Base-by-base conservation (phyloP, 202 grass and related monocot genomes). In the Digitaria exilis region DNA sequence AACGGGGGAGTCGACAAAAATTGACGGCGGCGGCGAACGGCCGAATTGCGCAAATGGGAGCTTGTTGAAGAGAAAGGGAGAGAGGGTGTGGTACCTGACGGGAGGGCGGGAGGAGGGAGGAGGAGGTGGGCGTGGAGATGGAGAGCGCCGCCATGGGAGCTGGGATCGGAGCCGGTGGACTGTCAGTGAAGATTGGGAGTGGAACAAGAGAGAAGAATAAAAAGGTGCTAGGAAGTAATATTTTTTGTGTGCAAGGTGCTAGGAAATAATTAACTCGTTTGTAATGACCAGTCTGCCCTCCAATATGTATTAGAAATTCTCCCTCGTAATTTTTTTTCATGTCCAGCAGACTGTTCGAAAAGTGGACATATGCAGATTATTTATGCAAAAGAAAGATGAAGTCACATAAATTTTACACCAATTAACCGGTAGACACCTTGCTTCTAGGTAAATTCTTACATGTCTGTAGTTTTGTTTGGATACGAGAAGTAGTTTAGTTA, bases 131-230 rank as follows among this genome's bases (percentile, higher is more conserved):
- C 4, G 76, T 44, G 39, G 80, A 89, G 69, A 89, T n/a, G 26
- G 86, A 84, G 80, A 86, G 80, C 54, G 89, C 80, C 54, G 89
- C 80, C 84, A 91, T 91, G 74, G 88, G 61, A 87, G 88, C 26
- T 71, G 58, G 69, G 69, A 91, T 88, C 87, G 80, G 56, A 45
- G 69, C 46, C 21, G 61, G 58, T 19, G 71, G 43, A 41, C 51
- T 18, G 28, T 15, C 59, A 62, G 75, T 19, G 66, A 15, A 21
- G 71, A 63, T 17, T 10, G 14, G 49, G 45, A 61, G 75, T 44
- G 24, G 58, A 56, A 29, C 32, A n/a, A 28, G 45, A 34, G 59
- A 59, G 68, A 24, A 31, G 16, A 31, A 31, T 16, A 43, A 42
- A n/a, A 44, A 24, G n/a, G 26, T 49, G 68, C 13, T 2, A 1